Evolutionary conservation across 148 eudicot species (phyloP).

Genomic region (Vaccinium macrocarpon): DNA sequence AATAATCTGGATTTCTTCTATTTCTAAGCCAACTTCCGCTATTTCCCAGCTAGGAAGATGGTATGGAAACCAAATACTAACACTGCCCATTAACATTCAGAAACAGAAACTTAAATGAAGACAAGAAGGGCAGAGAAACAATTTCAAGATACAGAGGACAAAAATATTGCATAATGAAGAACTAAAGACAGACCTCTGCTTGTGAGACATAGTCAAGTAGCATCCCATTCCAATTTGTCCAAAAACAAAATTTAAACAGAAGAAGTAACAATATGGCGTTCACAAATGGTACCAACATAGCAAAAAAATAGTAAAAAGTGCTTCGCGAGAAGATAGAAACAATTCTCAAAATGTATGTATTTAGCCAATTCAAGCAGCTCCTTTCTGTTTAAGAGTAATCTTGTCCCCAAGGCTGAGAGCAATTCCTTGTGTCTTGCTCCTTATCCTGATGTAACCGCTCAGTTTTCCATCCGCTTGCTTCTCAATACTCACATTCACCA

Average conservation of each 20-base stretch:
- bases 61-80: not conserved
- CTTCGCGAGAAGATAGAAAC: not conserved
- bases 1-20: not conserved
- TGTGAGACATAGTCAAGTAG: not conserved
- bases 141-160: not conserved
- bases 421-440: slow-evolving; percentile 94
- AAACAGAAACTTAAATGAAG: not conserved
- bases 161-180: not conserved
- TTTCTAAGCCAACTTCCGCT: not conserved
- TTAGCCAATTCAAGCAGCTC: slow-evolving; percentile 38
- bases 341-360: slow-evolving; percentile 7
- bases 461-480: slow-evolving; percentile 83
- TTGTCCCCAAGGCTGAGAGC: slow-evolving; percentile 96
- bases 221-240: not conserved
- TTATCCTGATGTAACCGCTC: slow-evolving; percentile 88
- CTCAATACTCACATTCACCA: slow-evolving; percentile 85
- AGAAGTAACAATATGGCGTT: not conserved
- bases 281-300: not conserved
- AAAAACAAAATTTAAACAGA: not conserved
- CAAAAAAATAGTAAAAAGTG: slow-evolving; percentile 8
- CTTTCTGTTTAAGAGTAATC: slow-evolving; percentile 91
- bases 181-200: not conserved
- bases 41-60: not conserved
- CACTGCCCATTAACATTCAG: not conserved
- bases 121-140: not conserved